Base-by-base conservation (phyloP, 352 stramenopile species). In the Phytophthora chlamydospora region DNA sequence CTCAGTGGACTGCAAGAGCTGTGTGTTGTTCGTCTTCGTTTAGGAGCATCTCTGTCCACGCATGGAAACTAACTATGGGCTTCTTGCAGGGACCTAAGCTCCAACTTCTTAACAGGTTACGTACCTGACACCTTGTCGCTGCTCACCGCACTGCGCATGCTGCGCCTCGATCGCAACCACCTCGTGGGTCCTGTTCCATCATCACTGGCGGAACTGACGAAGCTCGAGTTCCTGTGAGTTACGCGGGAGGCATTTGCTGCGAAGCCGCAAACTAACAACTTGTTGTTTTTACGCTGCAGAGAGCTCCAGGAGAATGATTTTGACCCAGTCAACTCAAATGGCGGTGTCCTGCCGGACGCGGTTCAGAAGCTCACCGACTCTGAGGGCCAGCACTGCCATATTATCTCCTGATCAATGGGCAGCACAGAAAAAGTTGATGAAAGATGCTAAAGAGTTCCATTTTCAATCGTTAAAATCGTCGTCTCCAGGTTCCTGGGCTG, bases 281-380 rank as follows among this genome's bases (percentile, higher is more conserved):
- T 44, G 17, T 33, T 24, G 13, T 17, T 24, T 34, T 29, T 14
- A 24, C 45, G 14, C 0, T 39, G 2, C 24, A 90, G 81, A 11
- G 73, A 86, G 42, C 24, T 90, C 4, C 68, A 84, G 35, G 64
- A 66, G 19, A 90, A 90, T 35, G 70, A 74, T n/a, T 88, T 90
- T 21, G 54, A 79, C 14, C 38, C 58, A 9, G 29, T 69, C 7
- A 51, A 76, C 31, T 31, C 41, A 3, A 78, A 74, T 14, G 69
- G 66, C 6, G 39, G 17, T 17, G 49, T 89, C 3, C 24, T 90
- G 4, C 79, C 78, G 0, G 66, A 72, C 29, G 34, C 58, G 41
- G 61, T 89, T 31, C 66, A 83, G 21, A 50, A 73, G n/a, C 78
- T 90, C 14, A 71, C 52, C 7, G 75, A 78, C 41, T 74, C 52